phyloP scores from a whole-genome alignment of 495 filamentous ascomycete species.

The Penicillium crystallinum region DNA sequence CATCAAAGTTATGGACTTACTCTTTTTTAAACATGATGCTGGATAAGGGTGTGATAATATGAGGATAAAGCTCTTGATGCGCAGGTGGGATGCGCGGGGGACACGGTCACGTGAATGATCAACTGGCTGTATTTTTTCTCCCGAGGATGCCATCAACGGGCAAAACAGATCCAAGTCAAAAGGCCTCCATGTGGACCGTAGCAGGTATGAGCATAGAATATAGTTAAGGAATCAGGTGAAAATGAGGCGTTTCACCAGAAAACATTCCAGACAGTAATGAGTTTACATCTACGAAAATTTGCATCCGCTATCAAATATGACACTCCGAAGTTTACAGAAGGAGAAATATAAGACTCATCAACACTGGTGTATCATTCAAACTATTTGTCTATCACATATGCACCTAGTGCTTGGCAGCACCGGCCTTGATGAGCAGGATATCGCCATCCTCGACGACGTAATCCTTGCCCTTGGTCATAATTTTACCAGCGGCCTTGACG shows the following conservation, averaged over 20 bases:
- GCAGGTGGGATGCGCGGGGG: slow-evolving; percentile 33
- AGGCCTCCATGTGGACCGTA: no score
- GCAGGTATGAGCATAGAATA: no score
- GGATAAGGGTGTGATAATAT: slow-evolving; percentile 12
- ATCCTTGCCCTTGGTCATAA: slow-evolving; percentile 99
- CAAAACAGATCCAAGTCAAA: not conserved
- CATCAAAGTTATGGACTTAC: slow-evolving; percentile 40
- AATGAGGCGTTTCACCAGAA: no score
- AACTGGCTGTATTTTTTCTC: no score
- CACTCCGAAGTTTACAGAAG: no score
- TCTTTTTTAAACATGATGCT: slow-evolving; percentile 86
- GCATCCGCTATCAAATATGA: no score
- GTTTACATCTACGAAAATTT: no score
- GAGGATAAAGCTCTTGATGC: slow-evolving; percentile 14
- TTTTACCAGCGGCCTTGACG: slow-evolving; percentile 89
- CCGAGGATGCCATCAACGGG: not conserved
- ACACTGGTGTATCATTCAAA: slow-evolving; percentile 17
- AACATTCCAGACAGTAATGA: no score
- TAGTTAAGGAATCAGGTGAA: no score
- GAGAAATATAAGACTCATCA: not conserved
- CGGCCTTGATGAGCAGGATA: slow-evolving; percentile 86
- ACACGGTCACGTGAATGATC: slow-evolving; percentile 18
- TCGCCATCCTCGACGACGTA: slow-evolving; percentile 61
- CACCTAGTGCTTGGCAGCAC: slow-evolving; percentile 75
- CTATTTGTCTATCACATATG: slow-evolving; percentile 9